Base-by-base conservation (phyloP, 805 yeast genomes). In the Torulaspora indica region DNA sequence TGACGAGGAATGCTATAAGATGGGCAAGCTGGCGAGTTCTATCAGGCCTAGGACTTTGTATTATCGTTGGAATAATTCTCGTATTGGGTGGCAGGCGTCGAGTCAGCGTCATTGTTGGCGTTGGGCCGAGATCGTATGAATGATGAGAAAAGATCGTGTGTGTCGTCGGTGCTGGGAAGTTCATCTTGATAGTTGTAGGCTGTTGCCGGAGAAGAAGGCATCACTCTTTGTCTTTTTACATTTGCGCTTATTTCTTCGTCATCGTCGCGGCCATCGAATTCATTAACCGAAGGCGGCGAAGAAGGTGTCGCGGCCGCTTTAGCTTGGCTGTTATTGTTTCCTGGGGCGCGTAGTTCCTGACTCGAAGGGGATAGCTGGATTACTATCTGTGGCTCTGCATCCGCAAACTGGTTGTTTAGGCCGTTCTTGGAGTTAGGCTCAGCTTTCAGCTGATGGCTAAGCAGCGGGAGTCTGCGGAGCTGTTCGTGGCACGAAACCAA, bases 151-250 rank as follows among this genome's bases (percentile, higher is more conserved):
- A 58, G 45, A 37, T 56, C 62, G 27, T 53, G 52, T 12, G 45
- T 40, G n/a, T 51, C 55, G 14, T 43, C 53, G 10, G 47, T 45
- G 10, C 49, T 47, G 32, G 39, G 53, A 42, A 35, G 25, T 13
- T 45, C 48, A 8, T 49, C 51, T 30, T 48, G 53, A 31, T 60
- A 61, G 14, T 50, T 55, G 38, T 56, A 61, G 57, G 58, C 57
- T 35, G 57, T 57, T 12, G 57, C 53, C 6, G 67, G 68, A 8
- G 66, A 61, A 1, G 67, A 61, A 10, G 67, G 66, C 49, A 64
- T 56, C 5, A 55, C 51, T 20, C 57, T 52, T 33, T 57, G 57
- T 29, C 56, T 55, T 30, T 61, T 60, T 14, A 49, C 32, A 5
- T 35, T 48, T 25, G 42, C 41, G 13, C 47, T 43, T 27, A 36